These are phyloP conservation scores for Lepiota venenata DNA, from an alignment of 768 basidiomycete species.

Conservation along the genomic window DNA sequence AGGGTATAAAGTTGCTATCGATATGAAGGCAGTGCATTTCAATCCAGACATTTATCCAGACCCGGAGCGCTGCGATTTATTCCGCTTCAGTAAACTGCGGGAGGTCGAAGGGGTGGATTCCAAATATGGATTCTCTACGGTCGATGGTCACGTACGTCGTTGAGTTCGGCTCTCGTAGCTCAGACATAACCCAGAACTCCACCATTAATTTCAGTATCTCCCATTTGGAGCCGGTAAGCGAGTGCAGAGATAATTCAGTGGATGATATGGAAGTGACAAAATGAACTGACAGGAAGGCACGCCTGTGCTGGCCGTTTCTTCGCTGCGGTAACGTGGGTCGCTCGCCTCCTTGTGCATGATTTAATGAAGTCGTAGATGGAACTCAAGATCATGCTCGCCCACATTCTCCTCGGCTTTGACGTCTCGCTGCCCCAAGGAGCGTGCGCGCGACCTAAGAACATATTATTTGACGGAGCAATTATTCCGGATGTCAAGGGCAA, in stretches of 20 bases:
- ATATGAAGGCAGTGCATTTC: constrained; percentile 32
- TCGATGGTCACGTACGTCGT: constrained; percentile 29
- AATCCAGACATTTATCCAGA: constrained; percentile 32
- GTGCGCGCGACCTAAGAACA: constrained; percentile 24
- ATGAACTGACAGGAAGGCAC: constrained; percentile 26
- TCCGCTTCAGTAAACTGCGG: constrained; percentile 33
- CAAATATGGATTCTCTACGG: constrained; percentile 32
- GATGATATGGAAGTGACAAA: not conserved
- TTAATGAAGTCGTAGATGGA: constrained; percentile 24
- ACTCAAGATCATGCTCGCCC: constrained; percentile 33
- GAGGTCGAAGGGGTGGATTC: constrained; percentile 22
- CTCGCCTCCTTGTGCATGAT: not conserved
- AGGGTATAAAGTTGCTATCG: constrained; percentile 29
- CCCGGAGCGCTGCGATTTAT: constrained; percentile 30
- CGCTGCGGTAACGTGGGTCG: constrained; percentile 25
- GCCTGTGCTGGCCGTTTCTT: constrained; percentile 36
- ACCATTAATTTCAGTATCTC: constrained; percentile 25
- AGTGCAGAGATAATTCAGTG: not conserved
- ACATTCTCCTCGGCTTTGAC: constrained; percentile 32
- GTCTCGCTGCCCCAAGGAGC: constrained; percentile 23
- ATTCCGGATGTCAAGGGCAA: constrained; percentile 29
- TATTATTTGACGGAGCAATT: constrained; percentile 30
- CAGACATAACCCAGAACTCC: too few species aligned
- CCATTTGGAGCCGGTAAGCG: constrained; percentile 35
- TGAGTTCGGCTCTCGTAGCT: constrained; percentile 5